Evolutionary conservation across 257 asterid genomes (phyloP), one percentile per base, ranked within the genome.

Genomic region (Fraxinus excelsior): DNA sequence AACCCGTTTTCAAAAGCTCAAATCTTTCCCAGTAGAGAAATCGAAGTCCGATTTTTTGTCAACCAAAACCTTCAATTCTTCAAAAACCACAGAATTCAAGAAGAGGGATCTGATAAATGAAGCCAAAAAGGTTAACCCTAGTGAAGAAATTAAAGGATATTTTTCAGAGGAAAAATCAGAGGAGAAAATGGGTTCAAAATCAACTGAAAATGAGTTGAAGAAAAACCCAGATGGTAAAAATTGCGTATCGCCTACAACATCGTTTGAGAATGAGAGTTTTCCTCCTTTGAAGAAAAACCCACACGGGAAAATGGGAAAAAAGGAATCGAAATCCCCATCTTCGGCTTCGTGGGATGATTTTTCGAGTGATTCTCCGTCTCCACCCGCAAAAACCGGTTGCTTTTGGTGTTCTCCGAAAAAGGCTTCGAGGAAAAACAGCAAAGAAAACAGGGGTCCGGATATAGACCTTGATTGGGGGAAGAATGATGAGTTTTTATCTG

Each of bases 1-100:
- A 77, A 49, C 94, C 46, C 96, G 99, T 12, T 93, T 95, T 46
- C 97, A 77, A 7, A 91, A 85, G 87, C 98, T 95, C 77, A 95
- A 91, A 77, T 90, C 98, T 8, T 84, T 91, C 80, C 97, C 99
- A 2, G 70, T 94, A 3, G 70, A 83, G 42, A 60, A 84, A 29
- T 35, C 84, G 28, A 93, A 84, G 5, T 83, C 92, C 70, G 25
- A 69, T 37, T 64, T 85, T 67, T 71, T 84, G 74, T 32, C 53
- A 44, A 12, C 53, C 5, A 44, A 40, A 70, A 86, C 85, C 86
- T 81, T 81, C 83, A 72, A 71, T 65, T 81, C 60, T 69, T 37
- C 88, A 0, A 74, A 78, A 21, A 44, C 78, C 10, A 60, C 65
- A 8, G 75, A 73, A 7, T 42, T 29, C 78, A 81, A 82, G 71